These are phyloP conservation scores for Phytophthora vignae DNA, from an alignment of 352 stramenopile genomes.

Conservation along the genomic window DNA sequence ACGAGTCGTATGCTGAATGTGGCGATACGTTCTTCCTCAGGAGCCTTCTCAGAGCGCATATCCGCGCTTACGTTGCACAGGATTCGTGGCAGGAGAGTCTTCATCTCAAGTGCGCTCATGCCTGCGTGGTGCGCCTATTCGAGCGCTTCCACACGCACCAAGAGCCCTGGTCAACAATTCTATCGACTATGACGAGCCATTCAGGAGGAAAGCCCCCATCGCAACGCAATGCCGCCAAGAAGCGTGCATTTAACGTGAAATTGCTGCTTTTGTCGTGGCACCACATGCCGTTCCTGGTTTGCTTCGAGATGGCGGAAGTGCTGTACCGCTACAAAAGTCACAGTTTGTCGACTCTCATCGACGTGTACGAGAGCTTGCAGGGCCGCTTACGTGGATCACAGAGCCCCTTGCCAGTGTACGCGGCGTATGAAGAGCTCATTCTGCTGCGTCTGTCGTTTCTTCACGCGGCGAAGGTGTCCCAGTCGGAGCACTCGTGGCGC, in stretches of 20 bases:
- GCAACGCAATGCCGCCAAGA: slow-evolving; percentile 2
- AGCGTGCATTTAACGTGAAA: slow-evolving; percentile 26
- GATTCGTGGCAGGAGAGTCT: slow-evolving; percentile 36
- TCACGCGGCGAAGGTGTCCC: slow-evolving; percentile 43
- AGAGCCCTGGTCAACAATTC: slow-evolving; percentile 11
- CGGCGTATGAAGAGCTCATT: slow-evolving; percentile 61
- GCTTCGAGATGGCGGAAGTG: slow-evolving; percentile 70
- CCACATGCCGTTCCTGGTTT: slow-evolving; percentile 64
- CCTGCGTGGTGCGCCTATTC: slow-evolving; percentile 41
- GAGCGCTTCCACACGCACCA: slow-evolving; percentile 43
- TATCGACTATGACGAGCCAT: slow-evolving; percentile 19
- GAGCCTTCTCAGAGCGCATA: slow-evolving; percentile 56
- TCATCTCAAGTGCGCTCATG: slow-evolving; percentile 49
- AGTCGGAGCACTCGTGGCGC: slow-evolving; percentile 12
- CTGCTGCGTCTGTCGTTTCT: slow-evolving; percentile 64
- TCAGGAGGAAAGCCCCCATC: slow-evolving; percentile 3
- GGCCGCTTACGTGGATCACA: slow-evolving; percentile 52
- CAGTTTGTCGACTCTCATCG: slow-evolving; percentile 34
- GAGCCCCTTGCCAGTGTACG: slow-evolving; percentile 37
- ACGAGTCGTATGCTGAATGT: slow-evolving; percentile 49
- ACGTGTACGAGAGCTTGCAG: slow-evolving; percentile 67
- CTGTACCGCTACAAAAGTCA: slow-evolving; percentile 51
- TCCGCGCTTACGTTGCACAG: slow-evolving; percentile 49
- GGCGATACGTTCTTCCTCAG: slow-evolving; percentile 66
- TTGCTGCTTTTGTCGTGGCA: slow-evolving; percentile 63